Percentiles rank a stretch among this genome's conserved stretches.
phyloP scores from a whole-genome alignment of 2,329 filamentous ascomycete species.

The Fusarium torreyae region DNA sequence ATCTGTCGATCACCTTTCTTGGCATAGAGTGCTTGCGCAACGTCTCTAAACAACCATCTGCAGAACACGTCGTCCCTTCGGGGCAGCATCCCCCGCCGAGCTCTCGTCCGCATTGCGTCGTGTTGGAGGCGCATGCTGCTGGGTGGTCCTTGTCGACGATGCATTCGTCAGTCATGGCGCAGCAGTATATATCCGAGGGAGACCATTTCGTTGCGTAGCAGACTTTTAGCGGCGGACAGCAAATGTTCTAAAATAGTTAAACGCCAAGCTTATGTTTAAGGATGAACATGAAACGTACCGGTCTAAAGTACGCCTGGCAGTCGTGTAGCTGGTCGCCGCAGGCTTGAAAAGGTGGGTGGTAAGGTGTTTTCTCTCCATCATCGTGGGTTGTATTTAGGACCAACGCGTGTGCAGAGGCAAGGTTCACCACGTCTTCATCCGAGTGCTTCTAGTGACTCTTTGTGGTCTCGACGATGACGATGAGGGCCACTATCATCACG shows the following conservation, averaged over 20 bases:
- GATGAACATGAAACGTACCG: constrained; percentile 25
- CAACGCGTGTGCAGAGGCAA: constrained; percentile 1
- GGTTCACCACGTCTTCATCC: constrained; percentile 4
- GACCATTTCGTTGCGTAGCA: constrained; percentile 26
- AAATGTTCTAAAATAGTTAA: constrained; percentile 23
- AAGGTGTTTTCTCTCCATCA: background rate
- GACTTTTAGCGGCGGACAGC: constrained; percentile 21
- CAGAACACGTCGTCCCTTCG: constrained; percentile 30
- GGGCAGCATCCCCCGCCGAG: constrained; percentile 35
- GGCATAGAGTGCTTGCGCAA: constrained; percentile 38
- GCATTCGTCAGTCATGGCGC: constrained; percentile 27
- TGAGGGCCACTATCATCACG: constrained; percentile 41
- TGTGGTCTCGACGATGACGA: constrained; percentile 35
- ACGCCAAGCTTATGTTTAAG: background rate
- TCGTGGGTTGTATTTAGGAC: constrained; percentile 4
- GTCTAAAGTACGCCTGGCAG: constrained; percentile 31
- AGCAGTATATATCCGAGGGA: constrained; percentile 32
- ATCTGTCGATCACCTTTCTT: constrained; percentile 12
- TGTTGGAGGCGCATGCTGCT: constrained; percentile 25
- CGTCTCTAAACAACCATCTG: constrained; percentile 30
- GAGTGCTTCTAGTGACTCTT: constrained; percentile 18
- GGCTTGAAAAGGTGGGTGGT: constrained; percentile 13
- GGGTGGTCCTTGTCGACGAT: constrained; percentile 18
- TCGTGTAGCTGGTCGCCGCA: constrained; percentile 23
- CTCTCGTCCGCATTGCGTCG: constrained; percentile 27